These are phyloP conservation scores for Xylaria hypoxylon DNA, from an alignment of 2,329 filamentous ascomycete species.

Conservation along the genomic window DNA sequence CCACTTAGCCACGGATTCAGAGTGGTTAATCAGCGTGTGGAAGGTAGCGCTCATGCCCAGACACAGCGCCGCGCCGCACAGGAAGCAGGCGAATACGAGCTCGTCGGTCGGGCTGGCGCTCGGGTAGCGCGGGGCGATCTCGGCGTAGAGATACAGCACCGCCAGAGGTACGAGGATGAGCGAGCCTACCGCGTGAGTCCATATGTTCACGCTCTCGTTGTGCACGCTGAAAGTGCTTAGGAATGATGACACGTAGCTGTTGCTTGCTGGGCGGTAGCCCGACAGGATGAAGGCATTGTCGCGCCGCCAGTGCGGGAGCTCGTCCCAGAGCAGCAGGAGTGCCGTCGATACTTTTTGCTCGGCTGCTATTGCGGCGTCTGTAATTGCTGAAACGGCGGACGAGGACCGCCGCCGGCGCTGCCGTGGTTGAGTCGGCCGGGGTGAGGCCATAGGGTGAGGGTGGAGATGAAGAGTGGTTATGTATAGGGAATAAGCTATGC, in stretches of 20 bases:
- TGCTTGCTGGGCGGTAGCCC: conserved; percentile 65
- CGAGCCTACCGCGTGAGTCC: conserved; percentile 74
- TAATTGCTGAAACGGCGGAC: conserved; percentile 45
- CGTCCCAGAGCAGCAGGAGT: conserved; percentile 66
- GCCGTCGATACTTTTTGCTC: conserved; percentile 57
- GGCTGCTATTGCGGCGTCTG: conserved; percentile 41
- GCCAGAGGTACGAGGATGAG: conserved; percentile 63
- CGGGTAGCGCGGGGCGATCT: conserved; percentile 73
- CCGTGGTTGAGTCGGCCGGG: conserved; percentile 40
- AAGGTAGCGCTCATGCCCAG: conserved; percentile 86
- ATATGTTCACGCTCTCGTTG: conserved; percentile 73
- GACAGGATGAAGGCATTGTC: conserved; percentile 68
- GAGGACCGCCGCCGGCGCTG: conserved; percentile 49
- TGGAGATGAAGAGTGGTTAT: background rate
- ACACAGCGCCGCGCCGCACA: conserved; percentile 77
- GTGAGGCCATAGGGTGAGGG: conserved; percentile 23
- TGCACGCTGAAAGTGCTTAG: conserved; percentile 60
- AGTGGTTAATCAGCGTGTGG: conserved; percentile 89
- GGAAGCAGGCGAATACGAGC: conserved; percentile 82
- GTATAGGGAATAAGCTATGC: conserved; percentile 1
- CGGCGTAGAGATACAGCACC: conserved; percentile 65
- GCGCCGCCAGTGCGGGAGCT: conserved; percentile 68
- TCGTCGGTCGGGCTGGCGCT: conserved; percentile 72
- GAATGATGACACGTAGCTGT: conserved; percentile 64
- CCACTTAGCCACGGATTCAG: conserved; percentile 78